These are phyloP conservation scores for Pugionium dolabratum DNA, from an alignment of 345 rosid genomes.

Conservation along the genomic window DNA sequence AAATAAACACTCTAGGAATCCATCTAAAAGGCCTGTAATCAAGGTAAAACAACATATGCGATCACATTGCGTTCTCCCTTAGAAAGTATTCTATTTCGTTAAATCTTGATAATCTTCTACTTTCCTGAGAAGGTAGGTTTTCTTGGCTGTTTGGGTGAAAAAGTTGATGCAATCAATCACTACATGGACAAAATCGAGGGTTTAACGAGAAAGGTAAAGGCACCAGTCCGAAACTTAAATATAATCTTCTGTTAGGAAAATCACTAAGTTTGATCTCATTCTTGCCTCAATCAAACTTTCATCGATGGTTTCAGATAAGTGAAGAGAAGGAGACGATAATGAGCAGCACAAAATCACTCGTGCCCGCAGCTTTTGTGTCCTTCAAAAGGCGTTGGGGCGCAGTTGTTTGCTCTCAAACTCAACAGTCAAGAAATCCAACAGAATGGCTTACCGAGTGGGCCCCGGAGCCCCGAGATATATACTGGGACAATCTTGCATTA, in stretches of 20 bases:
- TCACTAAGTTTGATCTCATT: neutral
- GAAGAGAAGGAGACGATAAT: constrained; percentile 59
- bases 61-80: constrained; percentile 10
- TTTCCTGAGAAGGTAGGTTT: constrained; percentile 59
- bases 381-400: constrained; percentile 93
- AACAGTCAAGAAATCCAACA: constrained; percentile 84
- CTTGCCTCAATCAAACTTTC: neutral
- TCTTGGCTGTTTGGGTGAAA: constrained; percentile 70
- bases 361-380: constrained; percentile 87
- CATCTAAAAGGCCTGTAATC: constrained; percentile 48
- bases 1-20: constrained; percentile 65
- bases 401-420: constrained; percentile 92
- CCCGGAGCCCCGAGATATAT: constrained; percentile 86
- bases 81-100: neutral
- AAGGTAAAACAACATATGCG: constrained; percentile 49
- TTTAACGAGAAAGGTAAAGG: constrained; percentile 55
- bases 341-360: constrained; percentile 52
- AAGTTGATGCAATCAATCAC: constrained; percentile 74
- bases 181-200: constrained; percentile 62
- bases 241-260: neutral
- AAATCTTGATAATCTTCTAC: constrained; percentile 21
- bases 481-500: constrained; percentile 84
- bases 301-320: constrained; percentile 55
- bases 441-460: constrained; percentile 96
- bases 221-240: neutral